Evolutionary conservation across 2,329 filamentous ascomycete species (phyloP).

Genomic region (Rhinocladiella similis): DNA sequence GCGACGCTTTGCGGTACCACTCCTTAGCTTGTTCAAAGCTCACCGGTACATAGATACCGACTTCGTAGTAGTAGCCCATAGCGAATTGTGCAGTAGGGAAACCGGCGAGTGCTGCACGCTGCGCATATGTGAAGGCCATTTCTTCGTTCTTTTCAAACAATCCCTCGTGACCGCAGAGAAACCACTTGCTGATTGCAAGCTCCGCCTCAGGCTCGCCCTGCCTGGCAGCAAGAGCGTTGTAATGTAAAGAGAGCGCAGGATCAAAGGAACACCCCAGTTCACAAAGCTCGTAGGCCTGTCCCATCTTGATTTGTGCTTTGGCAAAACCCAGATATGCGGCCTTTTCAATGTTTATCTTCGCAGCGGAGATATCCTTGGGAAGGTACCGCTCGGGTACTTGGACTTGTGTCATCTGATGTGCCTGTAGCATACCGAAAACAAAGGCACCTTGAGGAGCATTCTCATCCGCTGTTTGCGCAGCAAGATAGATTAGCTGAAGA

Average conservation of each 20-base stretch:
- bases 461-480: slow-evolving; percentile 86
- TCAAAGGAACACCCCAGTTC: slow-evolving; percentile 94
- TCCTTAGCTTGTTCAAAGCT: slow-evolving; percentile 77
- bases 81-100: slow-evolving; percentile 93
- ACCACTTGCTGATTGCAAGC: slow-evolving; percentile 97
- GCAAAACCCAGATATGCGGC: slow-evolving; percentile 93
- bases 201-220: slow-evolving; percentile 93
- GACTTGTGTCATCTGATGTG: slow-evolving; percentile 88
- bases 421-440: slow-evolving; percentile 90
- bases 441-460: slow-evolving; percentile 97
- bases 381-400: slow-evolving; percentile 71
- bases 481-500: slow-evolving; percentile 77
- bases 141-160: slow-evolving; percentile 95
- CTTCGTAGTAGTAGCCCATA: slow-evolving; percentile 95
- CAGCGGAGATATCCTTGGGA: slow-evolving; percentile 68
- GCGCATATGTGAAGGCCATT: slow-evolving; percentile 85
- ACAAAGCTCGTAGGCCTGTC: slow-evolving; percentile 90
- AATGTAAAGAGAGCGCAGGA: slow-evolving; percentile 87
- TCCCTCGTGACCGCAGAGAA: slow-evolving; percentile 89
- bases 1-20: slow-evolving; percentile 89
- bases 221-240: slow-evolving; percentile 87
- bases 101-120: slow-evolving; percentile 78
- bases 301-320: slow-evolving; percentile 97
- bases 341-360: slow-evolving; percentile 90
- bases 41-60: slow-evolving; percentile 87